Conservation (phyloP, 306 rosid genomes). For the Rosa multiflora region DNA sequence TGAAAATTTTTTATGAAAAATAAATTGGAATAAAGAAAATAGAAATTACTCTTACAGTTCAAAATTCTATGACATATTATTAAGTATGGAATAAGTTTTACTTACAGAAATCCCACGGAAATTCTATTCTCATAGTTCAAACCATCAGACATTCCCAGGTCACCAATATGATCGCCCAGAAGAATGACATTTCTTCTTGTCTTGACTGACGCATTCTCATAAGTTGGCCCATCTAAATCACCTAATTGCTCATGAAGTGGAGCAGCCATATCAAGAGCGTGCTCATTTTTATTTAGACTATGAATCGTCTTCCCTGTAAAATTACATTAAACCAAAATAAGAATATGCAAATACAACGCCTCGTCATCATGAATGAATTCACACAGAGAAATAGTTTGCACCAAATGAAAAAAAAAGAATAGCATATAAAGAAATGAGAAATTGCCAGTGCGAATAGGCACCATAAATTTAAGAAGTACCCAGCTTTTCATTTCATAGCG, state of each 20-base stretch:
- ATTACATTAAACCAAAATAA: conserved; percentile 11
- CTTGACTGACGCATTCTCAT: conserved; percentile 60
- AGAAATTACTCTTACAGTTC: conserved; percentile 7
- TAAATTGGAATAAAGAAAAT: not conserved
- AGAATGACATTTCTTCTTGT: conserved; percentile 84
- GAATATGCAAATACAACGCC: not conserved
- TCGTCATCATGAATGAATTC: not conserved
- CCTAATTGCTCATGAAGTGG: conserved; percentile 78
- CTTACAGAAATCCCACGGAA: conserved; percentile 89
- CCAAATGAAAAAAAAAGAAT: not conserved
- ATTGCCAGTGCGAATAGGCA: not conserved
- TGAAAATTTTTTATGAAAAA: not conserved
- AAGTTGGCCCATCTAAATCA: conserved; percentile 42
- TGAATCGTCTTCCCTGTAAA: conserved; percentile 84
- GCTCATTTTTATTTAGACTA: conserved; percentile 90
- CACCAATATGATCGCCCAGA: conserved; percentile 91
- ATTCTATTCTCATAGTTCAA: conserved; percentile 75
- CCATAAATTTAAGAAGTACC: not conserved
- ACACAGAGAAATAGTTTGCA: not conserved
- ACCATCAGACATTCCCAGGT: conserved; percentile 94
- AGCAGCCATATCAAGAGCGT: conserved; percentile 90
- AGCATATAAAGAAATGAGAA: not conserved
- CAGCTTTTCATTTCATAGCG: not conserved
- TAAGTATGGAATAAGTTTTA: conserved; percentile 4
- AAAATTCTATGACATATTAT: not conserved